Base-by-base conservation (phyloP, 1,284 basidiomycete genomes). In the Erythrobasidium hasegawianum region DNA sequence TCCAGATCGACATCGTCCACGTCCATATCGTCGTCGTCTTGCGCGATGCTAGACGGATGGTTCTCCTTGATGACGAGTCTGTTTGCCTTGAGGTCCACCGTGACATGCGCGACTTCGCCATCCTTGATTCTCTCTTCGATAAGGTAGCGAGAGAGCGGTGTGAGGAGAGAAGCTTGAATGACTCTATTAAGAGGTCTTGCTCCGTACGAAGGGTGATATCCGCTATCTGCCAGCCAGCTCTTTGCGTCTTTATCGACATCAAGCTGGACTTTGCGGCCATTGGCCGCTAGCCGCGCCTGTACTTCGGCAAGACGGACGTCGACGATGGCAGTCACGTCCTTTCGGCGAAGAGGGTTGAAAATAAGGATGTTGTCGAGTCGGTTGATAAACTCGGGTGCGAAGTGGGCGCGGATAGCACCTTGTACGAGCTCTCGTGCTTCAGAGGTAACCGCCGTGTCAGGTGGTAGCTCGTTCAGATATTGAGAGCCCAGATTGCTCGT, bases 151-250 rank as follows among this genome's bases (percentile, higher is more conserved):
- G 91, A 92, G 52, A 98, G 80, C 9, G 95, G 95, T 77, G 96
- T 94, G 72, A 98, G 83, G 54, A 98, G 81, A 76, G 97, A 91
- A 74, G 85, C 87, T 78, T 97, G 93, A 74, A 99, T 96, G 8
- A 89, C 84, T 47, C 94, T 84, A 75, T 91, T 89, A 70, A 98
- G 83, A 1, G 95, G 95, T 60, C 95, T 85, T 27, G 20, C 54
- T 72, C 74, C 71, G 75, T 73, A 70, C 68, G 67, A 53, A 59
- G 75, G 82, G 52, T 88, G 90, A 79, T 93, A 97, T 0, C 94
- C 92, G 50, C 87, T 83, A 29, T 87, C 86, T 67, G 84, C 85
- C 54, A 97, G 84, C 79, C 89, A 95, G 61, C 87, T 83, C 78
- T 89, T 90, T 62, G 89, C 87, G 20, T 81, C 84, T 2, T 84